These are phyloP conservation scores for Leishmania arabica DNA, from an alignment of 208 protist genomes.

Conservation along the genomic window DNA sequence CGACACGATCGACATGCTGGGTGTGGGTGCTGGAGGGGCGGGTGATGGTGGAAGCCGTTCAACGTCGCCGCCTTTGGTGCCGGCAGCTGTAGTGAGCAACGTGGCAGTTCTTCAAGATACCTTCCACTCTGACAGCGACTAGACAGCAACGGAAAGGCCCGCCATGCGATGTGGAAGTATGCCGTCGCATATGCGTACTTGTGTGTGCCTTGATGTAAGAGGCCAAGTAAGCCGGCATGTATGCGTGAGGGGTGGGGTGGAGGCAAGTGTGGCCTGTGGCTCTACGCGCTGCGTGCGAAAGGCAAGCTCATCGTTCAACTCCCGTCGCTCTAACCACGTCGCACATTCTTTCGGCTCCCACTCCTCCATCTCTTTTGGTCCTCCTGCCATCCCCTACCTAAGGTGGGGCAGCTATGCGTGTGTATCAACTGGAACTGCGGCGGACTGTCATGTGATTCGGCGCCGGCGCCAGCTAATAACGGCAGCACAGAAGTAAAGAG, in stretches of 20 bases:
- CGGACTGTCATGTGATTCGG: not conserved
- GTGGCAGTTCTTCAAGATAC: conserved; percentile 27
- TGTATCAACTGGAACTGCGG: not conserved
- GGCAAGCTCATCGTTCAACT: not conserved
- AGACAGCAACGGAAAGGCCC: not conserved
- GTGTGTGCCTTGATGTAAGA: not conserved
- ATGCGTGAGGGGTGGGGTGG: not conserved
- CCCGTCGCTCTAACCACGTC: not conserved
- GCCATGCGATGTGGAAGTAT: not conserved
- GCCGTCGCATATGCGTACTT: not conserved
- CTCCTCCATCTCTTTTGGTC: not conserved
- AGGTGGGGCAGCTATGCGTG: not conserved
- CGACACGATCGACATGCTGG: not conserved
- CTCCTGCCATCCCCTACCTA: not conserved
- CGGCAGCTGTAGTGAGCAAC: conserved; percentile 34
- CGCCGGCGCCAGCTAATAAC: not conserved
- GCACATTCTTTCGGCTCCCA: too few species aligned
- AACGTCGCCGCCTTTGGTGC: conserved; percentile 1
- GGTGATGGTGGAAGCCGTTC: not conserved
- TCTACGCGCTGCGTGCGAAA: not conserved
- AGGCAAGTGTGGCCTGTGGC: not conserved
- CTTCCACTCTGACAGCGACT: conserved; percentile 42
- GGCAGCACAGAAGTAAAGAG: not conserved
- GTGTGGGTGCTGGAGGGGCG: not conserved
- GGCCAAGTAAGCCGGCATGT: not conserved